Conservation (phyloP, 2,329 filamentous ascomycete genomes). For the Cryphonectria japonica region DNA sequence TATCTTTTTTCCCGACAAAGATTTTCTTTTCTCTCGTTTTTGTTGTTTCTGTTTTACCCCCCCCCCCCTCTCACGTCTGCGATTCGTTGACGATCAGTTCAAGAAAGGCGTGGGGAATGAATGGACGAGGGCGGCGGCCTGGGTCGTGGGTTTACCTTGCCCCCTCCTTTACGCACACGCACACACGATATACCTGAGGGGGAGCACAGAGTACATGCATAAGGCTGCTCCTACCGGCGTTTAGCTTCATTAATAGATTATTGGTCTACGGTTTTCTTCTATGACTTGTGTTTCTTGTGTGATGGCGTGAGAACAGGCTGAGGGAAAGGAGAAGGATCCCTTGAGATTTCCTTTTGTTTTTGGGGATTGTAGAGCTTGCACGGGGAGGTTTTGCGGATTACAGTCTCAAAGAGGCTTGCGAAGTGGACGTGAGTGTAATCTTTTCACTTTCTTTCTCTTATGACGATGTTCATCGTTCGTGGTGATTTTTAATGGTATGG, state of each 20-base stretch:
- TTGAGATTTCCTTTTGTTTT: background rate
- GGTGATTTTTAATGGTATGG: background rate
- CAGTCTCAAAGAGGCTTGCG: too few species aligned
- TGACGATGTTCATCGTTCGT: background rate
- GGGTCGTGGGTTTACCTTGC: background rate
- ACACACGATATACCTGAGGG: background rate
- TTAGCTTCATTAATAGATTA: background rate
- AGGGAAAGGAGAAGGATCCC: too few species aligned
- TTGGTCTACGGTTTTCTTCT: background rate
- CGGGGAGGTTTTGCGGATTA: too few species aligned
- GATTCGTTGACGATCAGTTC: background rate
- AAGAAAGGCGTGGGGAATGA: background rate
- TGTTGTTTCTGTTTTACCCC: background rate
- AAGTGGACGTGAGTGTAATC: background rate
- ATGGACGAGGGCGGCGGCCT: background rate
- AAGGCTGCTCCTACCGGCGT: background rate
- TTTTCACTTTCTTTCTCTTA: background rate
- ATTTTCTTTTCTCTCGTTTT: background rate
- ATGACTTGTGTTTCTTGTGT: background rate
- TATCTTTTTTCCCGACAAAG: background rate
- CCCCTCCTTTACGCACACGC: too few species aligned
- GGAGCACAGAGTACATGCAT: background rate
- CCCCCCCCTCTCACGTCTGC: background rate
- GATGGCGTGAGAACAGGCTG: background rate
- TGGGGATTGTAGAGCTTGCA: background rate